phyloP scores from a whole-genome alignment of 1,139 yeast species.

The Suhomyces yuchorum region DNA sequence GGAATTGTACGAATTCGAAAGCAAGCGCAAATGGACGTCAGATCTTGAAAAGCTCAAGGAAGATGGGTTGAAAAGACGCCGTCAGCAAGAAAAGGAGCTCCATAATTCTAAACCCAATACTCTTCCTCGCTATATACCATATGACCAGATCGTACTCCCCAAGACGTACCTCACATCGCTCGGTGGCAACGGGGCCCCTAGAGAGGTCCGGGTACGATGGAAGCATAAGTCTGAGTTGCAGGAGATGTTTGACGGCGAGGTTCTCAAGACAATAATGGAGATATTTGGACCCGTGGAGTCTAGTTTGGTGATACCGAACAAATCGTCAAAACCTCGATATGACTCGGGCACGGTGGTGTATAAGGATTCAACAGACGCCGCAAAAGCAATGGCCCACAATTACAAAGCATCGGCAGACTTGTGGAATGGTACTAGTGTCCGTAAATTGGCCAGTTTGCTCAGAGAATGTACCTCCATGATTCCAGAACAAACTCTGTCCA shows the following conservation, averaged over 20 bases:
- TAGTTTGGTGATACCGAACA: slow-evolving; percentile 17
- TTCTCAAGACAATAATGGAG: slow-evolving; percentile 43
- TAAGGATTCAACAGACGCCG: slow-evolving; percentile 26
- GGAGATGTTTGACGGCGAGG: slow-evolving; percentile 32
- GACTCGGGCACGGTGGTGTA: slow-evolving; percentile 42
- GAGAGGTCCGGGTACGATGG: slow-evolving; percentile 39
- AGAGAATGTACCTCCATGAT: slow-evolving; percentile 30
- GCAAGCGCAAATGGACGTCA: slow-evolving; percentile 15
- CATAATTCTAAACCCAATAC: neutral
- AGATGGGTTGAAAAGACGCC: slow-evolving; percentile 33
- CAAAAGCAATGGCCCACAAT: slow-evolving; percentile 42
- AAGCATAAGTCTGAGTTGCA: slow-evolving; percentile 42
- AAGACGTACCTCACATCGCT: slow-evolving; percentile 4
- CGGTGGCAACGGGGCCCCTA: neutral
- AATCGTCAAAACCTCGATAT: slow-evolving; percentile 30
- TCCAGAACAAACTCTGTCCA: neutral
- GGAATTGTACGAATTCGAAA: slow-evolving; percentile 9
- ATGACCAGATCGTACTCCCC: slow-evolving; percentile 20
- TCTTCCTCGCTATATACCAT: slow-evolving; percentile 22
- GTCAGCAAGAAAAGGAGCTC: slow-evolving; percentile 23
- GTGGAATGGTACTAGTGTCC: slow-evolving; percentile 51
- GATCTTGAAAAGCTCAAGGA: slow-evolving; percentile 33
- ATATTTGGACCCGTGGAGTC: slow-evolving; percentile 45
- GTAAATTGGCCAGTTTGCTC: slow-evolving; percentile 51
- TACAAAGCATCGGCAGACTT: slow-evolving; percentile 41